These are phyloP conservation scores for Buxus sempervirens DNA, from an alignment of 164 flowering plant species.

Conservation along the genomic window DNA sequence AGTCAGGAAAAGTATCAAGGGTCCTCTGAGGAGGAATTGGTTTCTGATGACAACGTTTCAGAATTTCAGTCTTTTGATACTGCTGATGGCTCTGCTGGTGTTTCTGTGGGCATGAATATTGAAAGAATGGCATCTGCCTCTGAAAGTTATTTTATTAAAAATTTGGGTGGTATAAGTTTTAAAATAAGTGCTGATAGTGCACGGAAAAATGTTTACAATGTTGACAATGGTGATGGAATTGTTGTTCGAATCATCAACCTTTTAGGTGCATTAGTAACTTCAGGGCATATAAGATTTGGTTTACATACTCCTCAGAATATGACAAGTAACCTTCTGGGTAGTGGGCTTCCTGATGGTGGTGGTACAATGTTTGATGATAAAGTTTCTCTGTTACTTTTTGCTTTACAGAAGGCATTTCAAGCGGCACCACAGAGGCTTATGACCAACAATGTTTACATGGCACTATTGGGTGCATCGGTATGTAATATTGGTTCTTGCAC, in stretches of 20 bases:
- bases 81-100: slow-evolving; percentile 19
- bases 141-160: slow-evolving; percentile 52
- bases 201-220: slow-evolving; percentile 84
- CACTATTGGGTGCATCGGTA: slow-evolving; percentile 91
- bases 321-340: slow-evolving; percentile 43
- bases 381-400: slow-evolving; percentile 82
- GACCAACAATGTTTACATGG: slow-evolving; percentile 74
- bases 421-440: slow-evolving; percentile 92
- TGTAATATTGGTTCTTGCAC: slow-evolving; percentile 16
- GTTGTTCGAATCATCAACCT: slow-evolving; percentile 79
- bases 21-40: slow-evolving; percentile 28
- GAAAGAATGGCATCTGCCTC: slow-evolving; percentile 62
- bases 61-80: slow-evolving; percentile 22
- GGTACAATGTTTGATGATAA: slow-evolving; percentile 90
- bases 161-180: slow-evolving; percentile 84
- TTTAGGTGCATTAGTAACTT: slow-evolving; percentile 68
- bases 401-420: slow-evolving; percentile 89
- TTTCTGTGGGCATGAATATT: slow-evolving; percentile 28
- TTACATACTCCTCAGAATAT: slow-evolving; percentile 40
- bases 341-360: slow-evolving; percentile 63
- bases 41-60: slow-evolving; percentile 27
- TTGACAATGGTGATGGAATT: slow-evolving; percentile 81
- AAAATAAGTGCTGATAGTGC: slow-evolving; percentile 94
- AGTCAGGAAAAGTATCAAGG: slow-evolving; percentile 29
- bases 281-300: slow-evolving; percentile 71